Conservation (phyloP, 768 basidiomycete species). For the Hericium rajendrae region DNA sequence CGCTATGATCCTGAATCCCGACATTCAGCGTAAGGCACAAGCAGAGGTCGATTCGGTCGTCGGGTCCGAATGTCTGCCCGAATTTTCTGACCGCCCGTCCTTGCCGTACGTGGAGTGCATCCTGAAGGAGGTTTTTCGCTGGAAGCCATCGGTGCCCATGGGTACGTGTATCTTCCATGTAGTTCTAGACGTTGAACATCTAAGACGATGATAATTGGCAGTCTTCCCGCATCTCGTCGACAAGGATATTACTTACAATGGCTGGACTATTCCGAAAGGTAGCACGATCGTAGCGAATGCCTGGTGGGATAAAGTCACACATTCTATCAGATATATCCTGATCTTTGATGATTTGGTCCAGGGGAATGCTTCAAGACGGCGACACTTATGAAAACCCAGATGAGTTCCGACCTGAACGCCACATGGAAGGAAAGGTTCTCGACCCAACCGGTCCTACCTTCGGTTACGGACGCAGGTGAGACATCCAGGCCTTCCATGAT, state of each 20-base stretch:
- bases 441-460: background rate
- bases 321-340: background rate
- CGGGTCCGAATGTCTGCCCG: conserved; percentile 18
- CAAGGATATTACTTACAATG: conserved; percentile 11
- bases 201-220: background rate
- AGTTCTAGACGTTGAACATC: background rate
- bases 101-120: conserved; percentile 19
- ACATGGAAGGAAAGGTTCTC: background rate
- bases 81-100: conserved; percentile 15
- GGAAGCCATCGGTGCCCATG: conserved; percentile 3
- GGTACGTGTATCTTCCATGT: conserved; percentile 7
- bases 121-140: conserved; percentile 15
- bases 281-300: conserved; percentile 10
- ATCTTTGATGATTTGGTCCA: background rate
- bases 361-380: conserved; percentile 14
- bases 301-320: conserved; percentile 5
- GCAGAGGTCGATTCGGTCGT: conserved; percentile 20
- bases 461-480: background rate
- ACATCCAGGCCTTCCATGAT: background rate
- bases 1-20: conserved; percentile 15
- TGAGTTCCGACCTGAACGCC: conserved; percentile 9
- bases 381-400: conserved; percentile 5
- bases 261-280: conserved; percentile 11
- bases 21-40: conserved; percentile 16
- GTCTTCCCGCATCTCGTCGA: conserved; percentile 14